These are phyloP conservation scores for Beta lomatogona DNA, from an alignment of 179 eudicot species.

Conservation along the genomic window DNA sequence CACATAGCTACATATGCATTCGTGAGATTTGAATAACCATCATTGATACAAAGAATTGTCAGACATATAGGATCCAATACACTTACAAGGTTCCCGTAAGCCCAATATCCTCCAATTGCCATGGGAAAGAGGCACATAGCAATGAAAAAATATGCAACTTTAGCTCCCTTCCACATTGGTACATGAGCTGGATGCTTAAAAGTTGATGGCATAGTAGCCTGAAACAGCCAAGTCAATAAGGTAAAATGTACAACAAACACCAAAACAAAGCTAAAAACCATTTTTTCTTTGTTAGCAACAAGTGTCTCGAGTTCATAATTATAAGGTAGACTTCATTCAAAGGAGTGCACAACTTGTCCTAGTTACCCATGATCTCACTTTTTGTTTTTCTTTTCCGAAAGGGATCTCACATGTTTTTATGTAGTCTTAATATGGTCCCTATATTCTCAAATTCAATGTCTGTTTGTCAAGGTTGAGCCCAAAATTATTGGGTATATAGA, in stretches of 20 bases:
- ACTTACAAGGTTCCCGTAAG: conserved; percentile 92
- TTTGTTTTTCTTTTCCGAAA: no score
- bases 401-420: not conserved
- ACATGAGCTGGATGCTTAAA: conserved; percentile 99
- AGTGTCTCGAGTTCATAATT: not conserved
- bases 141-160: conserved; percentile 82
- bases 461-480: no score
- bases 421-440: not conserved
- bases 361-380: not conserved
- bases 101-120: conserved; percentile 97
- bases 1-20: not conserved
- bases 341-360: not conserved
- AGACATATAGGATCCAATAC: not conserved
- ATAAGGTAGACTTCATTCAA: not conserved
- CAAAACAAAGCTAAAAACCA: not conserved
- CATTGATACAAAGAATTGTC: not conserved
- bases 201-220: conserved; percentile 99
- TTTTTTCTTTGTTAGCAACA: not conserved
- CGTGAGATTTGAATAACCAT: not conserved
- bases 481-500: no score
- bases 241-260: conserved; percentile 3
- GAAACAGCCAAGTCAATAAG: conserved; percentile 14
- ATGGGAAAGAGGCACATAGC: conserved; percentile 92
- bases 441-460: no score
- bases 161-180: conserved; percentile 99